Conservation (phyloP, 805 yeast genomes). For the Ogataea naganishii region DNA sequence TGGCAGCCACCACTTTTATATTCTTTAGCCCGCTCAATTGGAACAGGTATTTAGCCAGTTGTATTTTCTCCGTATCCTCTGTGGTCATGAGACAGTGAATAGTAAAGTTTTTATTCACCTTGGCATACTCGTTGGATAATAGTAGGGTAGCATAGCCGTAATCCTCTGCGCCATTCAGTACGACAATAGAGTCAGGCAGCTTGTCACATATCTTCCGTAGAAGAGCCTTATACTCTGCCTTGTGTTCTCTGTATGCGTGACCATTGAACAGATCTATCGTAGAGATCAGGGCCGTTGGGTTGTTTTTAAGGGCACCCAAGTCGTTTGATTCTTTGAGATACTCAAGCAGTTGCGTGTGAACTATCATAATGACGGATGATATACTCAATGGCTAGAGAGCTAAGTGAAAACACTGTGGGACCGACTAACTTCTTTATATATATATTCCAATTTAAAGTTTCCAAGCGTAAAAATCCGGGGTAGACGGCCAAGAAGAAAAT, state of each 20-base stretch:
- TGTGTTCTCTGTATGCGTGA: neutral
- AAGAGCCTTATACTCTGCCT: conserved; percentile 3
- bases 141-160: conserved; percentile 14
- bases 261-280: conserved; percentile 11
- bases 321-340: conserved; percentile 5
- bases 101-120: conserved; percentile 5
- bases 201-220: conserved; percentile 1
- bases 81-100: conserved; percentile 10
- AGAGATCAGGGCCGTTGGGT: conserved; percentile 12
- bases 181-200: conserved; percentile 9
- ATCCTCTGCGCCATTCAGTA: conserved; percentile 12
- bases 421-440: too few species aligned
- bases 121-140: conserved; percentile 9
- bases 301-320: conserved; percentile 7
- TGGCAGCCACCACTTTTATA: too few species aligned
- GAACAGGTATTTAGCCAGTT: conserved; percentile 10
- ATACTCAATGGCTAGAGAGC: too few species aligned
- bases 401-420: too few species aligned
- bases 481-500: too few species aligned
- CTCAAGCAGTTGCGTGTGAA: too few species aligned
- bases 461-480: too few species aligned
- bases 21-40: conserved; percentile 10
- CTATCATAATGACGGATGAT: too few species aligned
- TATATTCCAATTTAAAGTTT: too few species aligned
- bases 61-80: conserved; percentile 4